Conservation (phyloP, 1,284 basidiomycete species). For the Coniophora puteana region DNA sequence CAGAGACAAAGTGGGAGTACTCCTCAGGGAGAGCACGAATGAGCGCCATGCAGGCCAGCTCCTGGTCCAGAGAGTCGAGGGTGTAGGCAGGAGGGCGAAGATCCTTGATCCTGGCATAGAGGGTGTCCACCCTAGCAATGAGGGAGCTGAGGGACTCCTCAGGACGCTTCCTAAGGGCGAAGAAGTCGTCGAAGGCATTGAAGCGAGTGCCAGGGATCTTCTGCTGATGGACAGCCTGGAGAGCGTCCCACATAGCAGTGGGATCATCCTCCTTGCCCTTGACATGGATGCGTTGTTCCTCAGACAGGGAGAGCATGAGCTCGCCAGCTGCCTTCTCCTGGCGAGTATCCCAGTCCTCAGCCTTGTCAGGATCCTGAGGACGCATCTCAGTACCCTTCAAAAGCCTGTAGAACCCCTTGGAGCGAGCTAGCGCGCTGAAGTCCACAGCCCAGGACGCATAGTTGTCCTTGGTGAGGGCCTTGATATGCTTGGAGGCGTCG, state of each 20-base stretch:
- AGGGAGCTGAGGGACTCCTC: too few relatives aligned
- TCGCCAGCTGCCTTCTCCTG: slow-evolving; percentile 6
- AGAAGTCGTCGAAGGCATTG: too few relatives aligned
- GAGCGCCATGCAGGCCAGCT: too few relatives aligned
- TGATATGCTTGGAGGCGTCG: not conserved
- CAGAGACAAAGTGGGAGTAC: slow-evolving; percentile 5
- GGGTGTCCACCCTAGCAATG: too few relatives aligned
- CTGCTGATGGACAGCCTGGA: too few relatives aligned
- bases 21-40: too few relatives aligned
- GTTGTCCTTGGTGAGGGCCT: not conserved
- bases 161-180: too few relatives aligned
- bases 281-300: slow-evolving; percentile 6
- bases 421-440: slow-evolving; percentile 4
- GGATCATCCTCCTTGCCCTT: slow-evolving; percentile 4
- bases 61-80: too few relatives aligned
- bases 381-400: not conserved
- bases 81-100: too few relatives aligned
- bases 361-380: not conserved
- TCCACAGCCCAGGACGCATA: slow-evolving; percentile 7
- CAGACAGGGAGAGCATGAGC: not conserved
- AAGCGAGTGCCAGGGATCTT: too few relatives aligned
- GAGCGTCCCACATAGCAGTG: slow-evolving; percentile 1
- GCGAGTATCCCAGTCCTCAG: slow-evolving; percentile 1
- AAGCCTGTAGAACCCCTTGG: slow-evolving; percentile 5
- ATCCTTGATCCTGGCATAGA: too few relatives aligned